Evolutionary conservation across 441 rosid genomes (phyloP), one percentile per base, ranked within the genome.

Genomic region (Brassica hybrid): DNA sequence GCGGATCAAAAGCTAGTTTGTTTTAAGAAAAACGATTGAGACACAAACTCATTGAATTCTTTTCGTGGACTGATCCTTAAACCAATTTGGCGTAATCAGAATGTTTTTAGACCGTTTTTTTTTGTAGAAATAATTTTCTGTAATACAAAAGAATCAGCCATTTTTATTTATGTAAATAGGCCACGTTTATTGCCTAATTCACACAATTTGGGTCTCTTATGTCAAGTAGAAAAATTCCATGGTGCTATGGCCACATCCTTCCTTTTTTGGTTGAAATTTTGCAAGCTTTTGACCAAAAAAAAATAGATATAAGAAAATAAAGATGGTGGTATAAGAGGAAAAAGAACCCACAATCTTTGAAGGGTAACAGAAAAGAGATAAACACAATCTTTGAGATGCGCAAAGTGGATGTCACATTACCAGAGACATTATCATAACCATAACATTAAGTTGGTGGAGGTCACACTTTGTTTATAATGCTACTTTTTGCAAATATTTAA

Each of bases 351-450:
- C 71, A 68, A 79, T 73, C 76, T 72, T 71, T 77, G 69, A 50
- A 14, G 50, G 45, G 3, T 32, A 14, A 10, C 45, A 63, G 45
- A 62, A 16, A 32, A 7, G 2, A 60, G 1, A 60, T 60, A 57
- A 38, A 74, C 80, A 72, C 73, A 66, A 62, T 78, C 81, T 78
- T 73, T 79, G 71, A 68, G 66, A 36, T 67, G 77, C 65, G 62
- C 70, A 38, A 61, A 78, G 77, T 79, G 82, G 82, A 79, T 63
- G 71, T 71, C 70, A 72, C 73, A 78, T 72, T 48, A 57, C 76
- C 27, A 65, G 50, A 73, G 50, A 73, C 67, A 79, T 73, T 11
- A 79, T 74, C n/a, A 74, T 19, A 68, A 73, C 27, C 32, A 27
- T 25, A 67, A 78, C n/a, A 60, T 38, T 62, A 79, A 79, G 82